Base-by-base conservation (phyloP, 257 asterid species). In the Solanum sparsipilum region DNA sequence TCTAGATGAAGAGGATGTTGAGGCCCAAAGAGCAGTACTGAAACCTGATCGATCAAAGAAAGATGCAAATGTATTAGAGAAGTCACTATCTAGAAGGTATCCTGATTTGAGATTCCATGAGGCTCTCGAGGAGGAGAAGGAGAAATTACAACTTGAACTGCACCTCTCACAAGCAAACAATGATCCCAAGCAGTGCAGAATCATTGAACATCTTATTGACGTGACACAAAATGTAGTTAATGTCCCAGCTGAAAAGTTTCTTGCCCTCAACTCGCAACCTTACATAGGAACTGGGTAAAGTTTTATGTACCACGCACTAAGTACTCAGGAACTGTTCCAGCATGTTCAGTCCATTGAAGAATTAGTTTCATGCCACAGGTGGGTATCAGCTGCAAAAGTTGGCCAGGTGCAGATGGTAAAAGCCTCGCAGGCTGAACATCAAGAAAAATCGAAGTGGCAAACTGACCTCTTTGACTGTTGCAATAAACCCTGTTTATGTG, bases 91-190 rank as follows among this genome's bases (percentile, higher is more conserved):
- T 72, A 70, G 76, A 70, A 41, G 85, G 9, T 88, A 88, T 73
- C 88, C 90, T 25, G 88, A 88, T 12, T 73, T 72, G 13, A 70
- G 67, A 32, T 38, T 84, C 79, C 79, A 73, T 6, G 86, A 84
- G 81, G 88, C 90, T 15, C 90, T 88, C 52, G 34, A 56, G 46
- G 90, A 88, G 58, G 90, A 88, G 81, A 84, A 88, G 65, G 88
- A 84, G 71, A 88, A 88, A 76, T 65, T 88, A 87, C 88, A 38
- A 73, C 35, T 25, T 84, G 90, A 88, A 29, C 82, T 88, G 39
- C 68, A 84, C 9, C 32, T 31, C 4, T 83, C 86, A 70, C 41
- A 38, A 68, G 90, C 25, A 35, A 88, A 38, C 29, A 88, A 56
- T 75, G 88, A 88, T 29, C 67, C 79, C 13, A 88, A 88, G 38